These are phyloP conservation scores for Diaporthe citriasiana DNA, from an alignment of 2,329 filamentous ascomycete genomes.

Conservation along the genomic window DNA sequence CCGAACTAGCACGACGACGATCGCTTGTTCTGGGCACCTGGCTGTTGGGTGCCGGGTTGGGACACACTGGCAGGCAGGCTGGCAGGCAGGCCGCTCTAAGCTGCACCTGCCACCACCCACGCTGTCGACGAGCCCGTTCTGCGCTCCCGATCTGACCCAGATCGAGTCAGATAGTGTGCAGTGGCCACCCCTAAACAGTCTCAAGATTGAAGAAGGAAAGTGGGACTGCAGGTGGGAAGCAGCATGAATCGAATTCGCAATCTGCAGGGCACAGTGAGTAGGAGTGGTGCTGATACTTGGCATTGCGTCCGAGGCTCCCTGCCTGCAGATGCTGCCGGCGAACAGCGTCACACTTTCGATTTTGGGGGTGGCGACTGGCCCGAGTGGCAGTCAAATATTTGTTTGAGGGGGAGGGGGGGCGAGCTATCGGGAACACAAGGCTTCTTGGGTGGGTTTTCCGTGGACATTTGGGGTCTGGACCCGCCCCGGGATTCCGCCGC, in stretches of 20 bases:
- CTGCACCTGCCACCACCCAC: slow-evolving; percentile 12
- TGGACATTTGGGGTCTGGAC: slow-evolving; percentile 19
- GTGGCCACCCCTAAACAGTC: background rate
- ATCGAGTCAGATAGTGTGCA: background rate
- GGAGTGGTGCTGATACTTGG: slow-evolving; percentile 28
- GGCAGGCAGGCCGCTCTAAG: background rate
- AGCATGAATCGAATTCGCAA: slow-evolving; percentile 26
- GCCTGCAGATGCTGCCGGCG: slow-evolving; percentile 28
- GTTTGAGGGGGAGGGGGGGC: slow-evolving; percentile 24
- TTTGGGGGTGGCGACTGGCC: slow-evolving; percentile 31
- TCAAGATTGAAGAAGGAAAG: slow-evolving; percentile 11
- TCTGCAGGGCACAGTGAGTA: slow-evolving; percentile 10
- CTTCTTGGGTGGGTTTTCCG: background rate
- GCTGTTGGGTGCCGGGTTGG: slow-evolving; percentile 9
- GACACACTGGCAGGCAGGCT: background rate
- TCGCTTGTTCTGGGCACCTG: slow-evolving; percentile 23
- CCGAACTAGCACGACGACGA: slow-evolving; percentile 23
- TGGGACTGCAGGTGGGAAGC: background rate
- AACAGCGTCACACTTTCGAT: slow-evolving; percentile 21
- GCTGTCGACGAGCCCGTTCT: background rate
- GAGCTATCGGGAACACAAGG: slow-evolving; percentile 14
- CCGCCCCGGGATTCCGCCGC: slow-evolving; percentile 16
- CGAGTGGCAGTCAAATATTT: slow-evolving; percentile 10
- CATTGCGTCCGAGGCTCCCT: slow-evolving; percentile 28
- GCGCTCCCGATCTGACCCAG: background rate